Base-by-base conservation (phyloP, 441 rosid species). In the Syzygium malaccense region DNA sequence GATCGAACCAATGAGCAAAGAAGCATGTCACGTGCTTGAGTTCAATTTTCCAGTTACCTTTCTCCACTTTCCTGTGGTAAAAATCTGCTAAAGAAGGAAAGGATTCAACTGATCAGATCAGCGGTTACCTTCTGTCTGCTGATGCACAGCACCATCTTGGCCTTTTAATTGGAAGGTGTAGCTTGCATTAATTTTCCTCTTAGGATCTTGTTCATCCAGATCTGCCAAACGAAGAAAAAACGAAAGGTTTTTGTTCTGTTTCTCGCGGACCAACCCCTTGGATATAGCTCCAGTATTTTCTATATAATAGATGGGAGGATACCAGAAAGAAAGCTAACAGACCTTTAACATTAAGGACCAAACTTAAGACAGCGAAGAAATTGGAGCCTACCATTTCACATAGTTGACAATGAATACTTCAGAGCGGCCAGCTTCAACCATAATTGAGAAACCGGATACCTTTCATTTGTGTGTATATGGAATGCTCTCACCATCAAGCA, bases 401-500 rank as follows among this genome's bases (percentile, higher is more conserved):
- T 86, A 6, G 8, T 55, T 19, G 13, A 45, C 75, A 19, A 17
- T 2, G 75, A 0, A 86, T 48, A 3, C 54, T 58, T 33, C 25
- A 3, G 28, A 45, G 78, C 20, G 0, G 87, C 25, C 15, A 20
- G 17, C 37, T 17, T 62, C 49, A 3, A 4, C 9, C 51, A 1
- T 4, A n/a, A 9, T 9, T 13, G 87, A 86, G 60, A 58, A 86
- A 12, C 60, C 0, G 41, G 4, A 20, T 57, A 48, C 32, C 75
- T 57, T 14, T 25, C 87, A 86, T 58, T 33, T 19, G 7, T 41
- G 54, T 0, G 19, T 2, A 28, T 41, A 5, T 5, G 71, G 32
- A n/a, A 55, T 32, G 11, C 87, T 41, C 23, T 20, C 20, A 58
- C 20, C 71, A 62, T 62, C 71, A 62, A 57, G 33, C 9, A 14